phyloP scores from a whole-genome alignment of 176 grass and related monocot species.

The Alopecurus myosuroides region DNA sequence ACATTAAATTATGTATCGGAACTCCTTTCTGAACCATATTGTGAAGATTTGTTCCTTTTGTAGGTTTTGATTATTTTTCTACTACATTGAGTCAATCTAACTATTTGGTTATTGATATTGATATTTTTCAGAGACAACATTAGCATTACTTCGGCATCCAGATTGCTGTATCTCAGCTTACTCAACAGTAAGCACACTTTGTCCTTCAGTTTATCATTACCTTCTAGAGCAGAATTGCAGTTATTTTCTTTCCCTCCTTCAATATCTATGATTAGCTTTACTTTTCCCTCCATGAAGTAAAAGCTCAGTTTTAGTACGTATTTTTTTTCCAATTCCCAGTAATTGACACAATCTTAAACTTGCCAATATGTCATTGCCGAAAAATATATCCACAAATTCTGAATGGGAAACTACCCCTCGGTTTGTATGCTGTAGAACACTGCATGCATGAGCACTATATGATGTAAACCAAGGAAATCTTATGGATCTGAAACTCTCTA shows the following conservation, averaged over 20 bases:
- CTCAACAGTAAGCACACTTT: conserved; percentile 59
- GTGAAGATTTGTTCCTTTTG: background rate
- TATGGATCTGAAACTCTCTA: background rate
- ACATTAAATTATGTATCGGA: background rate
- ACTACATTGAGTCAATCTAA: background rate
- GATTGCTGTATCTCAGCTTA: conserved; percentile 99
- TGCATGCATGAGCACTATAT: background rate
- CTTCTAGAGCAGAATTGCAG: background rate
- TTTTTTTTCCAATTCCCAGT: background rate
- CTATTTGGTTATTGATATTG: background rate
- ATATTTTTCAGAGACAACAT: conserved; percentile 74
- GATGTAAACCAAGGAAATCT: background rate
- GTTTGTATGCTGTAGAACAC: background rate
- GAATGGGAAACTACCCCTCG: background rate
- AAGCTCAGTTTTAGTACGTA: background rate
- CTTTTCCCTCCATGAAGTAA: background rate
- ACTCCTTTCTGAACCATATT: background rate
- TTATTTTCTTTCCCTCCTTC: background rate
- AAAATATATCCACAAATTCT: background rate
- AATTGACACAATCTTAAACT: background rate
- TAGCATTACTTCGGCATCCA: conserved; percentile 94
- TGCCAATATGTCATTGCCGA: background rate
- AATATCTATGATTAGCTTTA: conserved; percentile 6
- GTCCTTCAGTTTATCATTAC: conserved; percentile 21
- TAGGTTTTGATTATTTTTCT: background rate